Evolutionary conservation across 1,284 basidiomycete genomes (phyloP).

Genomic region (Pisolithus thermaeus): DNA sequence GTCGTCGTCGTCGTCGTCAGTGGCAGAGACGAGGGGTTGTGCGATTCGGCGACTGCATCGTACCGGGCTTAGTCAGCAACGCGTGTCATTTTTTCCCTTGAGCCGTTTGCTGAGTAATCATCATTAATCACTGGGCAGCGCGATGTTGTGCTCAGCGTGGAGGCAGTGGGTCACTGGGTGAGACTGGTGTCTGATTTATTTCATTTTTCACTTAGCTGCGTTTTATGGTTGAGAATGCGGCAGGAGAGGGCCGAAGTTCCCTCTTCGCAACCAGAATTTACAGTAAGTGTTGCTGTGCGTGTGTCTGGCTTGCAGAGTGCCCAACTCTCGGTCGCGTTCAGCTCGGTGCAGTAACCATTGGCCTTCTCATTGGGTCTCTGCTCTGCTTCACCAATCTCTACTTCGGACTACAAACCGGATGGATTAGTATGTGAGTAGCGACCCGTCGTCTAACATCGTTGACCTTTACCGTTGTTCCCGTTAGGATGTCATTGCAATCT

Average conservation of each 20-base stretch:
- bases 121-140: not conserved
- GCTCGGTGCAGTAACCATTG: conserved; percentile 47
- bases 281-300: conserved; percentile 15
- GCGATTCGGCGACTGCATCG: conserved; percentile 17
- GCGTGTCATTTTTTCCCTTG: conserved; percentile 2
- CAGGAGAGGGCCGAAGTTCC: not conserved
- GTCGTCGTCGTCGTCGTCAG: conserved; percentile 27
- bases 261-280: conserved; percentile 23
- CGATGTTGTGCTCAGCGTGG: not conserved
- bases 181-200: conserved; percentile 12
- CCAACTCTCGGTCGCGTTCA: conserved; percentile 2
- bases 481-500: conserved; percentile 93
- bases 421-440: conserved; percentile 60
- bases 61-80: conserved; percentile 29
- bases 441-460: not conserved
- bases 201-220: not conserved
- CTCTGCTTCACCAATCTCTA: conserved; percentile 75
- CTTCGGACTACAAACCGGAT: conserved; percentile 74
- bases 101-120: not conserved
- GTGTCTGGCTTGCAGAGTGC: not conserved
- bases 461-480: not conserved
- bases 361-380: conserved; percentile 65
- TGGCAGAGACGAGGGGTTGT: conserved; percentile 31
- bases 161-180: conserved; percentile 11
- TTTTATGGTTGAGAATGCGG: not conserved